Base-by-base conservation (phyloP, 2,329 filamentous ascomycete species). In the Fusarium guadeloupense region DNA sequence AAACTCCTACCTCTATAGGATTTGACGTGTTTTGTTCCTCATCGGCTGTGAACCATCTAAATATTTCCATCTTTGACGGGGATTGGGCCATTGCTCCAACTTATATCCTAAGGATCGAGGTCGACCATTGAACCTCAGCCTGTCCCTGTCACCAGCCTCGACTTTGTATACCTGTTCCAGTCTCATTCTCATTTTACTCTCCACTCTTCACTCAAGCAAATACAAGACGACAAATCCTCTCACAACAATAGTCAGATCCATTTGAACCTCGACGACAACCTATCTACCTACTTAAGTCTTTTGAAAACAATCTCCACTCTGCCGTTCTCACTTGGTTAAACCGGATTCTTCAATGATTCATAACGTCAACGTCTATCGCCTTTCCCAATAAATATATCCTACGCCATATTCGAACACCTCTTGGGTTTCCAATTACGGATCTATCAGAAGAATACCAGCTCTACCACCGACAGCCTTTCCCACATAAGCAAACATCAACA, bases 41-140 rank as follows among this genome's bases (percentile, higher is more conserved):
- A 49, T 49, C 51, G 51, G 44, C 42, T 43, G 65, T 58, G 56
- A 61, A 52, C 45, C 31, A 54, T 63, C 52, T 48, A 26, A 38
- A 48, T 47, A 41, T 17, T 49, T n/a, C 26, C 30, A 35, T 58
- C 46, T 44, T 26, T 35, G 52, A 56, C 41, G 61, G 54, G 53
- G 56, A 59, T 66, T 67, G 51, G 53, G 51, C 48, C 47, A 53
- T 54, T 54, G 47, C 54, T 62, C 54, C 49, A 56, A 54, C 49
- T 39, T 47, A 54, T n/a, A 59, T 54, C 65, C 55, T 40, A 51
- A 56, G 58, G 48, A 63, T 63, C 47, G 65, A 66, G 57, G 39
- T 59, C 49, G 37, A 64, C 40, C 19, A 41, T 50, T 67, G 49
- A 66, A 61, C 65, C 52, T 67, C 56, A 67, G 45, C 44, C 52